Conservation (phyloP, 305 asterid genomes). For the Solanum aculeatissimum region DNA sequence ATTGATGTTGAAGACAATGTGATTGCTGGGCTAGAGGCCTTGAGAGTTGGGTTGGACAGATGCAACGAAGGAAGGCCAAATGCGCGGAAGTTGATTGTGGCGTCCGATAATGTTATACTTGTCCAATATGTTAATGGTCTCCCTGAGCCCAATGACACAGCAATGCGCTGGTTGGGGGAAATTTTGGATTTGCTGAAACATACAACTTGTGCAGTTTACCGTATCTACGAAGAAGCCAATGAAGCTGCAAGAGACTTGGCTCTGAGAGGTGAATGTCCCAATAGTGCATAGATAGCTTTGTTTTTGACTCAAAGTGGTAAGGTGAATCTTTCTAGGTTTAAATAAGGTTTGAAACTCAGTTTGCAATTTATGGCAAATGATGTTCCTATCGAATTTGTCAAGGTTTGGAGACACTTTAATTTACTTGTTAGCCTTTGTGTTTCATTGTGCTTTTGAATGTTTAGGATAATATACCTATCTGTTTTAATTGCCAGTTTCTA, state of each 20-base stretch:
- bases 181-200: neutral
- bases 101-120: neutral
- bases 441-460: neutral
- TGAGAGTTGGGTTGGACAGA: neutral
- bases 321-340: neutral
- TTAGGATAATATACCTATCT: neutral
- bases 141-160: neutral
- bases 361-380: neutral
- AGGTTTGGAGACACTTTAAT: neutral
- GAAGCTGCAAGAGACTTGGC: neutral
- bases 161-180: neutral
- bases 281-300: neutral
- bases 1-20: neutral
- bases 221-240: neutral
- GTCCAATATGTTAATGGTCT: neutral
- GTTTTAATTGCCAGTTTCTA: neutral
- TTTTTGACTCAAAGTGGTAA: neutral
- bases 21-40: neutral
- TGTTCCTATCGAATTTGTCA: neutral
- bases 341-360: neutral
- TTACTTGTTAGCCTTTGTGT: neutral
- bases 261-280: neutral
- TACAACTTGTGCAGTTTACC: neutral
- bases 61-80: neutral
- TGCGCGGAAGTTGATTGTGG: neutral